Percentiles rank a stretch among this genome's conserved stretches.
phyloP scores from a whole-genome alignment of 2,329 filamentous ascomycete species.

The Ophiostoma sp. region DNA sequence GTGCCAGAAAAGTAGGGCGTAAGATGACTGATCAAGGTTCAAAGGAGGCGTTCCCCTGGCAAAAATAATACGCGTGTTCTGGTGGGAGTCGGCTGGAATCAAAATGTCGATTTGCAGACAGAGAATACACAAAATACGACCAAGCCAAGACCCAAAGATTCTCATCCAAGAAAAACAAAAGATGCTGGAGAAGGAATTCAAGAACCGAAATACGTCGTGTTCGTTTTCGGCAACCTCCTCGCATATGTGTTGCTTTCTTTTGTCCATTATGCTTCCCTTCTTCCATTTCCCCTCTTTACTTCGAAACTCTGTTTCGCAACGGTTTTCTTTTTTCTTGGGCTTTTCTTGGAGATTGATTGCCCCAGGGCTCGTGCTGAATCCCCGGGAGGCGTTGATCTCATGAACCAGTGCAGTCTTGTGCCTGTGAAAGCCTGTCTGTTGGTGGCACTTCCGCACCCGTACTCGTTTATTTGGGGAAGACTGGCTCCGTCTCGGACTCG shows the following conservation, averaged over 20 bases:
- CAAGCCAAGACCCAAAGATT: neutral
- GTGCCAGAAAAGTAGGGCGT: neutral
- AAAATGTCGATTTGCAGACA: neutral
- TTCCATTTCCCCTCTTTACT: neutral
- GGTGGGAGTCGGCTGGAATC: neutral
- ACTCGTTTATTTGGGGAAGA: neutral
- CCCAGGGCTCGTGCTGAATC: neutral
- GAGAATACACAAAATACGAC: neutral
- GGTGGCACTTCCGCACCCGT: neutral
- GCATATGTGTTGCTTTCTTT: neutral
- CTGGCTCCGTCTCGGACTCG: neutral
- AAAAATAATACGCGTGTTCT: neutral
- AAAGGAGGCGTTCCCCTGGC: too few species aligned
- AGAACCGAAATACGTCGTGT: constrained; percentile 8
- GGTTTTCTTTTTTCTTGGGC: neutral
- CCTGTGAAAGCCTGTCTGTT: neutral
- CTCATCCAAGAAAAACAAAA: neutral
- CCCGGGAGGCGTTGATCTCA: neutral
- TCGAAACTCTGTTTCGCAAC: neutral
- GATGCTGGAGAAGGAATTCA: neutral
- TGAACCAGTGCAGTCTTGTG: neutral
- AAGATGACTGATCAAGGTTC: neutral
- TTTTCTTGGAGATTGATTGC: neutral
- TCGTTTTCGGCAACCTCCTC: constrained; percentile 5
- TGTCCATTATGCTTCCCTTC: neutral